Evolutionary conservation across 257 asterid genomes (phyloP), one percentile per base, ranked within the genome.

Genomic region (Knoxia roxburghii): DNA sequence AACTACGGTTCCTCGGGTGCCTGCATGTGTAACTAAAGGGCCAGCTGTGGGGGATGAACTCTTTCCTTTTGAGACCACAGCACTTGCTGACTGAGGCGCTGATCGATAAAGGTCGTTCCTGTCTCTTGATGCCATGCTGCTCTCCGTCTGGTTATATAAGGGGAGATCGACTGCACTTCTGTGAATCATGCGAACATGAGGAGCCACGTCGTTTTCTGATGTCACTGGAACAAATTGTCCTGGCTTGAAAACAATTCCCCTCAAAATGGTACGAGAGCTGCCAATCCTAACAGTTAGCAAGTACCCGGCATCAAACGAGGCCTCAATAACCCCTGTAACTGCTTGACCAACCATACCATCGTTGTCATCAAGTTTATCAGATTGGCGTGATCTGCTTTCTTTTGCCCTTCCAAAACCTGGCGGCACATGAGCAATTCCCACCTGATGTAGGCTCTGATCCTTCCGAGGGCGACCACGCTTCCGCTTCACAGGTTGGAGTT

Each of bases 221-320:
- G 99, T 85, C 70, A 93, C 76, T 8, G 96, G 99, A 56, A 78
- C 76, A 64, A 33, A 82, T 35, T 85, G 85, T 10, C 97, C 99
- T 5, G 99, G 95, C 77, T 90, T 90, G 73, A 93, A 88, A 72
- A 93, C 95, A 6, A 90, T 76, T 4, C 99, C 97, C 74, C 95
- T 83, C 70, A 90, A 71, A 72, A 40, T 87, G 30, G 82, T 78
- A 29, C 73, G 74, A 30, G 94, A 84, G 79, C 84, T 80, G 24
- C 96, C 97, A 30, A 93, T 84, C 73, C 84, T 82, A 59, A 93
- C 92, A 70, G 78, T 69, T 3, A 93, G 86, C 73, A 93, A 72
- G 77, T 82, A 93, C 40, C 99, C 99, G 11, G 91, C 95, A 72
- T 88, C 95, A 72, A 93, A 88, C 18, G 96, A 72, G 59, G 97